Evolutionary conservation across 208 protist species (phyloP).

Genomic region (Trypanosomatidae sp.): DNA sequence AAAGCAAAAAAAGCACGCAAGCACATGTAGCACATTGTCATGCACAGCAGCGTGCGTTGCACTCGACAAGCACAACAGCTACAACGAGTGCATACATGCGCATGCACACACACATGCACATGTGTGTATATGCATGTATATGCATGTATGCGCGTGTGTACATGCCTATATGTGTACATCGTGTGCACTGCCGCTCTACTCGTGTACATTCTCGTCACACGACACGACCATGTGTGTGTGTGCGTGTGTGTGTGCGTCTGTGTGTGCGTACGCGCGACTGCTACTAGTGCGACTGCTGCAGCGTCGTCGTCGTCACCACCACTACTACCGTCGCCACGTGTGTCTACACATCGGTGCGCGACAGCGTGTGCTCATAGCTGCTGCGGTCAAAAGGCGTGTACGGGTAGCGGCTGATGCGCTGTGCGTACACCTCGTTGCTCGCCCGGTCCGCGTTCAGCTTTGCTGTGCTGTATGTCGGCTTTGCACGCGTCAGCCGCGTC

Average conservation of each 20-base stretch:
- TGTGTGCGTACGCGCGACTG: too few relatives aligned
- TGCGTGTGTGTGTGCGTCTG: too few relatives aligned
- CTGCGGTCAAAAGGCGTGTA: slow-evolving; percentile 20
- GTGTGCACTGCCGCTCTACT: too few relatives aligned
- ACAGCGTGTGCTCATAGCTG: background rate
- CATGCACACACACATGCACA: too few relatives aligned
- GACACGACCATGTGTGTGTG: too few relatives aligned
- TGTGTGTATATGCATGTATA: too few relatives aligned
- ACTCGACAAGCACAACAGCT: too few relatives aligned
- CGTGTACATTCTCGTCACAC: too few relatives aligned
- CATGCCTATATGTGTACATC: too few relatives aligned
- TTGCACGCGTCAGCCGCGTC: slow-evolving; percentile 19
- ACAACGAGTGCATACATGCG: too few relatives aligned
- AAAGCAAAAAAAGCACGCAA: background rate
- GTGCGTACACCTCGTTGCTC: slow-evolving; percentile 35
- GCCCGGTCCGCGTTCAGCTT: slow-evolving; percentile 28
- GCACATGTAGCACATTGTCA: background rate
- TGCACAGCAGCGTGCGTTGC: too few relatives aligned
- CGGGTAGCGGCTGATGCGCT: slow-evolving; percentile 35
- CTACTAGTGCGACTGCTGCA: background rate
- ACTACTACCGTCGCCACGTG: background rate
- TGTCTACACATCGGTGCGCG: background rate
- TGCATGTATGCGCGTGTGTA: too few relatives aligned
- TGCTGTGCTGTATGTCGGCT: slow-evolving; percentile 24
- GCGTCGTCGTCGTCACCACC: background rate